Conservation (phyloP, 1,284 basidiomycete genomes). For the Ustilago lituana region DNA sequence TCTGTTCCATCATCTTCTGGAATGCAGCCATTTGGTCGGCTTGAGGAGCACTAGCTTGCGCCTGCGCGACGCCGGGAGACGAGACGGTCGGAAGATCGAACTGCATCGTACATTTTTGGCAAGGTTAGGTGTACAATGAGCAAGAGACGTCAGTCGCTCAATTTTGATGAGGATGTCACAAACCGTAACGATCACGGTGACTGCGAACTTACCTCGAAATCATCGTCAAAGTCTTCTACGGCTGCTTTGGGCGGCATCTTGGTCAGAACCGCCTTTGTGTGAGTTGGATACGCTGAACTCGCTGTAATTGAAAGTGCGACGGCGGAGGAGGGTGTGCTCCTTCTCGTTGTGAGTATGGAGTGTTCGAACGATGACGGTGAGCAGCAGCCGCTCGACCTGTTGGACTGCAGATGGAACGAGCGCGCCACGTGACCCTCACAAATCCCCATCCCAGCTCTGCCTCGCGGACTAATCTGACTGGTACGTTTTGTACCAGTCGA, state of each 20-base stretch:
- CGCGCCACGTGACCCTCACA: slow-evolving; percentile 24
- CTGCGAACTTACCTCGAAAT: slow-evolving; percentile 59
- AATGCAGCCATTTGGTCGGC: slow-evolving; percentile 56
- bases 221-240: slow-evolving; percentile 67
- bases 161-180: too few relatives aligned
- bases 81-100: slow-evolving; percentile 58
- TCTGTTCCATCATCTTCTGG: slow-evolving; percentile 62
- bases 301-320: too few relatives aligned
- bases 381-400: neutral
- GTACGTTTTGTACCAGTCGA: too few relatives aligned
- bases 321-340: too few relatives aligned
- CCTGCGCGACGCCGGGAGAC: slow-evolving; percentile 38
- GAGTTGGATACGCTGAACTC: too few relatives aligned
- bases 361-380: slow-evolving; percentile 1
- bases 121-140: too few relatives aligned
- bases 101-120: slow-evolving; percentile 14
- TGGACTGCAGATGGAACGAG: slow-evolving; percentile 18
- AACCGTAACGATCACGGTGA: too few relatives aligned
- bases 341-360: too few relatives aligned
- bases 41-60: slow-evolving; percentile 23
- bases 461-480: too few relatives aligned
- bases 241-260: slow-evolving; percentile 54
- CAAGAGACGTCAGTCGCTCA: too few relatives aligned
- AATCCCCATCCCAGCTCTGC: too few relatives aligned
- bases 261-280: too few relatives aligned